phyloP scores from a whole-genome alignment of 305 asterid genomes.

The Fraxinus greggii region DNA sequence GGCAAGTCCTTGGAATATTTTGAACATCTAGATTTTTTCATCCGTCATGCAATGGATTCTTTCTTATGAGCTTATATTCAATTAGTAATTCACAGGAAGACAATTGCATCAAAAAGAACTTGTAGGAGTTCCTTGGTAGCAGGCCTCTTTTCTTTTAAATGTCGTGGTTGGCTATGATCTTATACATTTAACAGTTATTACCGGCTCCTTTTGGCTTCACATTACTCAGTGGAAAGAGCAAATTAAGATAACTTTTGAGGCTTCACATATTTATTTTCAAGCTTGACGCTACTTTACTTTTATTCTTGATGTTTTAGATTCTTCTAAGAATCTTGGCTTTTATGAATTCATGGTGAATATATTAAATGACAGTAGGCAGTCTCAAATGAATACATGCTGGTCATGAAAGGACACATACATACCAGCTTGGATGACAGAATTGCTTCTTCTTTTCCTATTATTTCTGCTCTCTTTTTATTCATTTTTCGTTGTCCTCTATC shows the following conservation, averaged over 20 bases:
- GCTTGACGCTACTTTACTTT: slow-evolving; percentile 8
- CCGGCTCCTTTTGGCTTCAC: slow-evolving; percentile 14
- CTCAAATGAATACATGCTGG: not conserved
- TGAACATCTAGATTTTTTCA: slow-evolving; percentile 16
- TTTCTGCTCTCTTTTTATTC: not conserved
- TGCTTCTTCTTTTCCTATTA: not conserved
- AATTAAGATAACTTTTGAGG: not conserved
- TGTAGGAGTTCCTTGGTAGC: slow-evolving; percentile 3
- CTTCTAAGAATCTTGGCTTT: slow-evolving; percentile 1
- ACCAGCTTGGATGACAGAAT: not conserved
- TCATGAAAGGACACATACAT: not conserved
- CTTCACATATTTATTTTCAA: not conserved
- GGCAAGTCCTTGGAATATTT: slow-evolving; percentile 18
- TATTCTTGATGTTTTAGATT: slow-evolving; percentile 20
- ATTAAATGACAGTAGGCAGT: not conserved
- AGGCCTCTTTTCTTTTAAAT: not conserved
- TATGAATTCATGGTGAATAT: slow-evolving; percentile 12
- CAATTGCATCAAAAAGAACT: slow-evolving; percentile 4
- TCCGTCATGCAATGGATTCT: slow-evolving; percentile 5
- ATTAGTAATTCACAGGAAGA: slow-evolving; percentile 5
- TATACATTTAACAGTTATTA: slow-evolving; percentile 11
- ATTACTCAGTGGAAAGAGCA: slow-evolving; percentile 13
- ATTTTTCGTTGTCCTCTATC: not conserved
- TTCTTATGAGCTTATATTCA: slow-evolving; percentile 12
- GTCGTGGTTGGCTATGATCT: slow-evolving; percentile 15